Evolutionary conservation across 257 asterid species (phyloP).

Genomic region (Mitragyna speciosa): DNA sequence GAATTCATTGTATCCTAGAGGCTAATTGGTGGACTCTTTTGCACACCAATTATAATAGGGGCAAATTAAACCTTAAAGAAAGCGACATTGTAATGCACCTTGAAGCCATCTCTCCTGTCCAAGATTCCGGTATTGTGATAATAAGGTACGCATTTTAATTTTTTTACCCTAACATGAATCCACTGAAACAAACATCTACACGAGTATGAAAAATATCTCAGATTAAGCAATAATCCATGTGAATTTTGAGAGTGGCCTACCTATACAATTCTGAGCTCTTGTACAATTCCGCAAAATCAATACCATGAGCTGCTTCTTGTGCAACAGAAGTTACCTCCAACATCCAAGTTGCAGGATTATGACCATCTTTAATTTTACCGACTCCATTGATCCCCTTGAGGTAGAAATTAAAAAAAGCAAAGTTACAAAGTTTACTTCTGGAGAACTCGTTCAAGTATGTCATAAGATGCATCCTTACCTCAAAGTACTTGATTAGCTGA

Average conservation of each 20-base stretch:
- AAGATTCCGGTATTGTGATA: too few relatives aligned
- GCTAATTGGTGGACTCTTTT: too few relatives aligned
- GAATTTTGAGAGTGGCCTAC: slow-evolving; percentile 23
- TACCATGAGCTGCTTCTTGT: slow-evolving; percentile 59
- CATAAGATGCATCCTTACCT: slow-evolving; percentile 41
- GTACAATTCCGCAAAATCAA: slow-evolving; percentile 55
- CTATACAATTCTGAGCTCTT: slow-evolving; percentile 58
- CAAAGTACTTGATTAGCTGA: slow-evolving; percentile 65
- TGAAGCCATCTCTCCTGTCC: too few relatives aligned
- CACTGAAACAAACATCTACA: too few relatives aligned
- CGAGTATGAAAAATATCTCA: not conserved
- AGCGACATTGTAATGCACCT: too few relatives aligned
- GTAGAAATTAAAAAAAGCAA: not conserved
- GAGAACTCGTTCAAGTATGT: too few relatives aligned
- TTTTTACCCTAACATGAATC: too few relatives aligned
- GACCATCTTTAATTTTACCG: slow-evolving; percentile 53
- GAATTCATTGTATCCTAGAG: too few relatives aligned
- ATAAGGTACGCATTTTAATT: too few relatives aligned
- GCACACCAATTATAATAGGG: too few relatives aligned
- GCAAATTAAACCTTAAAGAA: too few relatives aligned
- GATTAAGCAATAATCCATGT: not conserved
- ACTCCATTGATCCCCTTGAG: slow-evolving; percentile 52
- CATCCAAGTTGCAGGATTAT: slow-evolving; percentile 98
- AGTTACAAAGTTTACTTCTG: too few relatives aligned
- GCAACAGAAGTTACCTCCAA: slow-evolving; percentile 61